A percentile compares a stretch with the other conserved stretches of the same genome.
These are phyloP conservation scores for Hylodesmum podocarpum DNA, from an alignment of 306 rosid species.

Conservation along the genomic window DNA sequence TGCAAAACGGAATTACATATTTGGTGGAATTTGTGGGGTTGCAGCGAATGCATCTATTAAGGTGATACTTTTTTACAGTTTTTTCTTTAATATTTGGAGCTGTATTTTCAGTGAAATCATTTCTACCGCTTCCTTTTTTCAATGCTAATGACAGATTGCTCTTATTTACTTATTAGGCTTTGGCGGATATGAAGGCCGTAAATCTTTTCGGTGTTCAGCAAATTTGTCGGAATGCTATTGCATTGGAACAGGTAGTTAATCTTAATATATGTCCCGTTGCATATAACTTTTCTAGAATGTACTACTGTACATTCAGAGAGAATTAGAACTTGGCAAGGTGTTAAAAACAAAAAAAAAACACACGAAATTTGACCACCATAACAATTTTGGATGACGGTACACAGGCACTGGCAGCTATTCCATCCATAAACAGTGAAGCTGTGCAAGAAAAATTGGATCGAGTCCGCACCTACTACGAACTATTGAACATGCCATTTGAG, in stretches of 20 bases:
- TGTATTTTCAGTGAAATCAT: slow-evolving; percentile 15
- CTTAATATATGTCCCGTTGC: not conserved
- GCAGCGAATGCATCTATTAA: slow-evolving; percentile 80
- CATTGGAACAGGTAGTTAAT: slow-evolving; percentile 85
- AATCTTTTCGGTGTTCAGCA: slow-evolving; percentile 99
- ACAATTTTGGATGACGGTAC: slow-evolving; percentile 38
- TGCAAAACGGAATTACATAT: slow-evolving; percentile 82
- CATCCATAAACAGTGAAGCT: slow-evolving; percentile 77
- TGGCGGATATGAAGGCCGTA: slow-evolving; percentile 84
- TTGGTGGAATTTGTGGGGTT: slow-evolving; percentile 91
- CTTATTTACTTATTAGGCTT: slow-evolving; percentile 58
- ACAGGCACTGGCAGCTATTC: slow-evolving; percentile 99
- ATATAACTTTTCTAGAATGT: not conserved
- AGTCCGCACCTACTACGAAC: slow-evolving; percentile 94
- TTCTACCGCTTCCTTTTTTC: slow-evolving; percentile 17
- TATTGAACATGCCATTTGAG: slow-evolving; percentile 98
- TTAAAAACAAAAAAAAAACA: not conserved
- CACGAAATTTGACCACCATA: slow-evolving; percentile 15
- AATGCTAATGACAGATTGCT: slow-evolving; percentile 35
- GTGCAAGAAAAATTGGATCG: slow-evolving; percentile 89
- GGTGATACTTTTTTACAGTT: slow-evolving; percentile 45
- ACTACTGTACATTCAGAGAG: slow-evolving; percentile 7
- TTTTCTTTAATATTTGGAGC: slow-evolving; percentile 9
- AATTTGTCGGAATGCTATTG: slow-evolving; percentile 93
- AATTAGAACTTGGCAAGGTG: not conserved